These are phyloP conservation scores for Taphrina confusa DNA, from an alignment of 1,139 yeast species.

Conservation along the genomic window DNA sequence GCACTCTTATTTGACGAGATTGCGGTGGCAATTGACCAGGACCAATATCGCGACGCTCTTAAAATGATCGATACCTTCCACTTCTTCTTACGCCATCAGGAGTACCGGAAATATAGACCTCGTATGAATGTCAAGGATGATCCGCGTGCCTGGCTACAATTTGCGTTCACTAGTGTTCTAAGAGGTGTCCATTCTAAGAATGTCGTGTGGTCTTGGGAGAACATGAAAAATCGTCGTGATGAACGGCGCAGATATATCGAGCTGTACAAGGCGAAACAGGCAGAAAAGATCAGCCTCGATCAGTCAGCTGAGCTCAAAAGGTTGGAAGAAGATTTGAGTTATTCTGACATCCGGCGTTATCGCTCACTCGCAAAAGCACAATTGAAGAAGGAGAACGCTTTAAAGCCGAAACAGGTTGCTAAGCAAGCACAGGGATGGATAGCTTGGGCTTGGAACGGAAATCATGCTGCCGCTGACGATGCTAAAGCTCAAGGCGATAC, in stretches of 20 bases:
- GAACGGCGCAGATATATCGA: constrained; percentile 68
- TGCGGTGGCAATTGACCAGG: constrained; percentile 77
- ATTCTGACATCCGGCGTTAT: constrained; percentile 81
- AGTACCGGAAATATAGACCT: constrained; percentile 74
- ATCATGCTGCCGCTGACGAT: constrained; percentile 38
- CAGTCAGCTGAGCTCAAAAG: constrained; percentile 52
- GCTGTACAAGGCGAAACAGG: constrained; percentile 64
- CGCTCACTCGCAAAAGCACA: constrained; percentile 75
- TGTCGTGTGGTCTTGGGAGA: constrained; percentile 87
- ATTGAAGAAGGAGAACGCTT: constrained; percentile 57
- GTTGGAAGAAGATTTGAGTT: constrained; percentile 63
- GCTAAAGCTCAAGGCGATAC: constrained; percentile 36
- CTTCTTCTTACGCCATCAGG: constrained; percentile 73
- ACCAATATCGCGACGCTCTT: constrained; percentile 78
- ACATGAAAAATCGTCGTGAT: constrained; percentile 68
- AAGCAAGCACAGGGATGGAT: constrained; percentile 42
- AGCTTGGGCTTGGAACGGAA: constrained; percentile 49
- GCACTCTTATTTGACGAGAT: constrained; percentile 77
- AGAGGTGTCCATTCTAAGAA: constrained; percentile 79
- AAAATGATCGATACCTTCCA: constrained; percentile 81
- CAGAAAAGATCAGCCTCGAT: constrained; percentile 42
- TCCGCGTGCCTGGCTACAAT: constrained; percentile 79
- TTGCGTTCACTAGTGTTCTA: constrained; percentile 70
- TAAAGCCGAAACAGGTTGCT: constrained; percentile 35
- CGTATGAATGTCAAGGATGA: constrained; percentile 56